A percentile compares a stretch with the other conserved stretches of the same genome.
These are phyloP conservation scores for Malania oleifera DNA, from an alignment of 164 flowering plant genomes.

Conservation along the genomic window DNA sequence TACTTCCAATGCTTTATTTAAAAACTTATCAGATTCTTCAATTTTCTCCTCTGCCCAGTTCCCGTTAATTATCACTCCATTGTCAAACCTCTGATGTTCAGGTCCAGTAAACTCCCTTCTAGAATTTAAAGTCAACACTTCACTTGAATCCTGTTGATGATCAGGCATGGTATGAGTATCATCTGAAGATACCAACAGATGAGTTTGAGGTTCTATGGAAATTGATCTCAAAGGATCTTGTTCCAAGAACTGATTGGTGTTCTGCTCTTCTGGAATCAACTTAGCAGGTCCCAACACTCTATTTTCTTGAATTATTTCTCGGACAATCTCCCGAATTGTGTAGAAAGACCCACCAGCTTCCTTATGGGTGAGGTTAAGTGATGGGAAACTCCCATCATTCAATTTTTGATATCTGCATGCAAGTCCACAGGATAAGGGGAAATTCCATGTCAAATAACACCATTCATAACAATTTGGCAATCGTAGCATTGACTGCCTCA, in stretches of 20 bases:
- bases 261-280: slow-evolving; percentile 31
- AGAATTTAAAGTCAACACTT: slow-evolving; percentile 19
- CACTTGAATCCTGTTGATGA: slow-evolving; percentile 13
- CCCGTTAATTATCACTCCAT: slow-evolving; percentile 25
- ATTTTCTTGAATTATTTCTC: slow-evolving; percentile 93
- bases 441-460: not conserved
- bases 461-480: not conserved
- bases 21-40: slow-evolving; percentile 16
- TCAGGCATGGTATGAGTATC: slow-evolving; percentile 18
- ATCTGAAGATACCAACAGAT: slow-evolving; percentile 22
- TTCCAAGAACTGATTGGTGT: slow-evolving; percentile 19
- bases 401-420: slow-evolving; percentile 59
- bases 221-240: slow-evolving; percentile 46
- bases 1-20: slow-evolving; percentile 6
- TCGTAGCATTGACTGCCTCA: too few relatives aligned
- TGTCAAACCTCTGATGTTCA: slow-evolving; percentile 18
- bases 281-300: slow-evolving; percentile 75
- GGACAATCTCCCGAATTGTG: slow-evolving; percentile 82
- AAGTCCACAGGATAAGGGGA: slow-evolving; percentile 11
- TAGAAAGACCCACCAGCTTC: slow-evolving; percentile 98
- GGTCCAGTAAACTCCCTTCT: slow-evolving; percentile 14
- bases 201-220: slow-evolving; percentile 33
- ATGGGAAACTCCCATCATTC: slow-evolving; percentile 80
- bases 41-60: slow-evolving; percentile 10
- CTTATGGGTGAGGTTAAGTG: slow-evolving; percentile 81